These are phyloP conservation scores for Magnaporthiopsis rhizophila DNA, from an alignment of 2,329 filamentous ascomycete genomes.

Conservation along the genomic window DNA sequence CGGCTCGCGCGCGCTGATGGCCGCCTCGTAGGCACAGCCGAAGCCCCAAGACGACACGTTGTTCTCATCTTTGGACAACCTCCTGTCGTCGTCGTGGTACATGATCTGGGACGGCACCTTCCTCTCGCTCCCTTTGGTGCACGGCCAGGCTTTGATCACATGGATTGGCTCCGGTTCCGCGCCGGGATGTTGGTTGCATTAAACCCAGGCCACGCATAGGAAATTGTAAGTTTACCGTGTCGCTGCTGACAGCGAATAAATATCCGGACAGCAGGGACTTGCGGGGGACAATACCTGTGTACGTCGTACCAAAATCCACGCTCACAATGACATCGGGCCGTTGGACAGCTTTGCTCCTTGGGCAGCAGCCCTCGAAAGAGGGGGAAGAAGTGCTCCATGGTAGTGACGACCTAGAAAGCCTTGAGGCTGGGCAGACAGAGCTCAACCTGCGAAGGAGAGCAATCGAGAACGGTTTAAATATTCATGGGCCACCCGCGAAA, in stretches of 20 bases:
- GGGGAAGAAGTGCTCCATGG: too few relatives aligned
- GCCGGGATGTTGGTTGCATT: constrained; percentile 17
- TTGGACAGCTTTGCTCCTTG: too few relatives aligned
- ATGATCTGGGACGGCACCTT: constrained; percentile 45
- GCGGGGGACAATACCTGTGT: constrained; percentile 25
- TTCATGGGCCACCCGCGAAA: too few relatives aligned
- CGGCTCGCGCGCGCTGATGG: constrained; percentile 22
- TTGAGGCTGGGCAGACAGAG: too few relatives aligned
- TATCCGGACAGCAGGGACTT: not conserved
- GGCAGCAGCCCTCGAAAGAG: too few relatives aligned
- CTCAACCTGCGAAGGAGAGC: too few relatives aligned
- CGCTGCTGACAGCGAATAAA: not conserved
- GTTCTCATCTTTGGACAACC: constrained; percentile 16
- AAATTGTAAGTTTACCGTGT: not conserved
- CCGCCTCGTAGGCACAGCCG: constrained; percentile 38
- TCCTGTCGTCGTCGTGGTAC: constrained; percentile 25
- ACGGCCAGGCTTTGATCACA: constrained; percentile 45
- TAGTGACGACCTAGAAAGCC: too few relatives aligned
- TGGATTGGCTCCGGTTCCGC: constrained; percentile 33
- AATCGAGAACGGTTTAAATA: too few relatives aligned
- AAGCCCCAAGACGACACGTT: constrained; percentile 45
- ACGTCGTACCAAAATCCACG: constrained; percentile 38
- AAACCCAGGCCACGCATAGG: constrained; percentile 21
- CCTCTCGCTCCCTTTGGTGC: constrained; percentile 42
- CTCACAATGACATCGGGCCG: constrained; percentile 31